phyloP scores from a whole-genome alignment of 305 asterid genomes.

The Solanum hybrid region DNA sequence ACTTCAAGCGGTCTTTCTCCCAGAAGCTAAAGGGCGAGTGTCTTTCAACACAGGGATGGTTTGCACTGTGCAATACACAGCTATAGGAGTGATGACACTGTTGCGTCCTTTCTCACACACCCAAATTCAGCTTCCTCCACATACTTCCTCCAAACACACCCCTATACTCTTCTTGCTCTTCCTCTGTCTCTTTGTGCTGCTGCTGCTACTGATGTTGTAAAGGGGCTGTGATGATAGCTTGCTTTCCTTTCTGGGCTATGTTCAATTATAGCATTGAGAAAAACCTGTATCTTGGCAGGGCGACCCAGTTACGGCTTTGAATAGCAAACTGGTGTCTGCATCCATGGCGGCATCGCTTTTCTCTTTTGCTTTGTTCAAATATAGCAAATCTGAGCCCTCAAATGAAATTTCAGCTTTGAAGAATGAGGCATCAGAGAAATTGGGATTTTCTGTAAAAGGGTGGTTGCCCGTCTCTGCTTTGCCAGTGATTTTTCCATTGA shows the following conservation, averaged over 20 bases:
- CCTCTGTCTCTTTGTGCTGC: not conserved
- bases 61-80: not conserved
- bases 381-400: constrained; percentile 18
- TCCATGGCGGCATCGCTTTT: not conserved
- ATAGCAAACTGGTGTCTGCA: constrained; percentile 3
- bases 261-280: not conserved
- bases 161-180: not conserved
- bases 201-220: not conserved
- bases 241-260: not conserved
- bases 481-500: not conserved
- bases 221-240: not conserved
- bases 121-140: not conserved
- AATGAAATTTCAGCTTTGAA: not conserved
- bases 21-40: not conserved
- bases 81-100: not conserved
- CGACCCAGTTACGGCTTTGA: not conserved
- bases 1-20: not conserved
- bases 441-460: constrained; percentile 6
- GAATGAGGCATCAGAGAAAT: not conserved
- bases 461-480: constrained; percentile 21
- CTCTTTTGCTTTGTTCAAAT: not conserved
- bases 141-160: not conserved
- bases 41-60: not conserved
- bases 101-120: not conserved
- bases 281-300: not conserved